Evolutionary conservation across 371 early-diverging fungal genomes (phyloP), one percentile per base, ranked within the genome.

Genomic region (Apophysomyces variabilis): DNA sequence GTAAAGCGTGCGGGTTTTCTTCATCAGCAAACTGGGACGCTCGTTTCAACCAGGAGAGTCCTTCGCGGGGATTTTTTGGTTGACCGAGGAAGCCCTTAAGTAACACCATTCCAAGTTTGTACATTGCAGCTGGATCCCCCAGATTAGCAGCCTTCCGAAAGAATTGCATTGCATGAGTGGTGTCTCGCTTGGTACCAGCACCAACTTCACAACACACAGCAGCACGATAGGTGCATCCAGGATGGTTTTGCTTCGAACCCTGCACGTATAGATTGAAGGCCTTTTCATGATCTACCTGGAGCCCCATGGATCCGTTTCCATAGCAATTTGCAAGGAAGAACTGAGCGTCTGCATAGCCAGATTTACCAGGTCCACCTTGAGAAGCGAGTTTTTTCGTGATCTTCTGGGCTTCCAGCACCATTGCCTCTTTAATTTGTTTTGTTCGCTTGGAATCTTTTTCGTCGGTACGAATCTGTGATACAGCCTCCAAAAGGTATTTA

Each of bases 201-300:
- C 96, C 96, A 32, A 89, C 72, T 70, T 97, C 96, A 72, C 94
- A 92, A 76, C 95, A 96, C 16, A 95, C 95, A 2, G 92, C 96
- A 1, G 90, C 88, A 58, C 96, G 87, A 74, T 95, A 97, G 21
- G 92, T 93, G 6, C 95, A 92, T 8, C 88, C 88, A 0, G 95
- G 87, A 69, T 95, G 96, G 74, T 85, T 84, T 64, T 91, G 90
- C 72, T 96, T 96, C 32, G 93, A 88, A 3, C 94, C 95, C 70
- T 92, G 92, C 61, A 92, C 78, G 73, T 95, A 97, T 32, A 92
- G 81, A 44, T 81, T 72, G 66, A 97, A 96, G 7, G 97, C 96
- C 68, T 89, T 89, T 59, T 89, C 92, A 69, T 90, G 90, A 70
- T 94, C 94, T 26, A 89, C 79, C 38, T 79, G 68, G 7, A 93